Conservation (phyloP, 2,329 filamentous ascomycete species). For the Alternaria tenuissima region DNA sequence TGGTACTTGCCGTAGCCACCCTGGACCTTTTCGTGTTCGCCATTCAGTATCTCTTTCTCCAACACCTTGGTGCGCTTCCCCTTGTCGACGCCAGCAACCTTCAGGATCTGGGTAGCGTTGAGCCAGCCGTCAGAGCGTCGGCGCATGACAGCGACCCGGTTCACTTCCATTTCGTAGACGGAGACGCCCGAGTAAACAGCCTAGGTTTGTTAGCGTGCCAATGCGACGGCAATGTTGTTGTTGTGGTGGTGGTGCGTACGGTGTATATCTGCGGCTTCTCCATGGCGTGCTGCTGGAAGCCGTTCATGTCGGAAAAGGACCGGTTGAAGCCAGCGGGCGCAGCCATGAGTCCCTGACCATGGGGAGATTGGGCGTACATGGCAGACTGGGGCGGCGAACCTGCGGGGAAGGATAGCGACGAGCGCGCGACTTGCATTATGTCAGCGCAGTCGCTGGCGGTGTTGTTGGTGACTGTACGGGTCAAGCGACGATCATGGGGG, state of each 20-base stretch:
- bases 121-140: constrained; percentile 94
- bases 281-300: constrained; percentile 48
- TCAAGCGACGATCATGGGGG: constrained; percentile 30
- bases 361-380: constrained; percentile 46
- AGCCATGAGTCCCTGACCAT: constrained; percentile 44
- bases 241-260: constrained; percentile 57
- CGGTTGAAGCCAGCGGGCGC: constrained; percentile 47
- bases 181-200: constrained; percentile 95
- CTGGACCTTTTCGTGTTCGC: constrained; percentile 98
- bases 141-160: constrained; percentile 92
- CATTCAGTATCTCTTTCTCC: constrained; percentile 95
- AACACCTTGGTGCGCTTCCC: constrained; percentile 97
- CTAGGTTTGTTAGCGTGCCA: constrained; percentile 42
- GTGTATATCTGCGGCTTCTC: constrained; percentile 62
- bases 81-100: constrained; percentile 96
- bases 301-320: constrained; percentile 50
- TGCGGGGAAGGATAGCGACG: constrained; percentile 38
- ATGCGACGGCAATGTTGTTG: constrained; percentile 66
- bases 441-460: constrained; percentile 26
- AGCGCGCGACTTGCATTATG: constrained; percentile 48
- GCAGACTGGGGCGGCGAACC: constrained; percentile 41
- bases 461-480: constrained; percentile 17
- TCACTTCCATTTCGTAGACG: constrained; percentile 99
- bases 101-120: constrained; percentile 97
- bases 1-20: constrained; percentile 99